Base-by-base conservation (phyloP, 495 filamentous ascomycete species). In the Aspergillus haitiensis region DNA sequence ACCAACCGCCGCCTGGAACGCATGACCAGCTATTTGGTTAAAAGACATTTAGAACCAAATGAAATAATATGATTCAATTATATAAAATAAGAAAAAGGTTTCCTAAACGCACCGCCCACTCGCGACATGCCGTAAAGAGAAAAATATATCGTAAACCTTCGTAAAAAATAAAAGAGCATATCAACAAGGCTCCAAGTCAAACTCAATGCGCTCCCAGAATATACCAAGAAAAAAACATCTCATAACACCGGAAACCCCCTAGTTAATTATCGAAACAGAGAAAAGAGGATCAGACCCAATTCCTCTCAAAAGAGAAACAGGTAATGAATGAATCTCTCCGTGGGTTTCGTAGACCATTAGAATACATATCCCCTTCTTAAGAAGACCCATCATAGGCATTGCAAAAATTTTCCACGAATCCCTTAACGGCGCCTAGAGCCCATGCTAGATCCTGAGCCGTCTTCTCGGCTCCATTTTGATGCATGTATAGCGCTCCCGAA, bases 381-480 rank as follows among this genome's bases (percentile, higher is more conserved):
- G 7, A 27, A 10, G 31, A 27, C 12, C 37, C 45, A 54, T 52
- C 58, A 60, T 39, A 35, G 31, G 40, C 16, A 32, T 54, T 37
- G 5, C 48, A 59, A 56, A 85, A 85, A 70, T 86, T 83, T 55
- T 74, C 69, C 61, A 79, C 69, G 73, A 86, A 87, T 33, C 89
- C 81, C 27, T 75, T 70, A 58, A 73, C 67, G 52, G 87, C 73
- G 7, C 81, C 80, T 56, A 74, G 72, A 3, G 76, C 59, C 76
- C 84, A 86, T 0, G 79, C 84, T 2, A 81, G 58, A 63, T 93
- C 90, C 21, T 74, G 70, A 40, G 79, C 59, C 6, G 82, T 83
- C 50, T 81, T 78, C 68, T 86, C 88, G 56, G 85, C 51, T 0
- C 91, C 91, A 11, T 85, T 72, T 55, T 78, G 78, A 70, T 82